A percentile compares a stretch with the other conserved stretches of the same genome.
Conservation (phyloP, 2,329 filamentous ascomycete genomes). For the Capronia americana region DNA sequence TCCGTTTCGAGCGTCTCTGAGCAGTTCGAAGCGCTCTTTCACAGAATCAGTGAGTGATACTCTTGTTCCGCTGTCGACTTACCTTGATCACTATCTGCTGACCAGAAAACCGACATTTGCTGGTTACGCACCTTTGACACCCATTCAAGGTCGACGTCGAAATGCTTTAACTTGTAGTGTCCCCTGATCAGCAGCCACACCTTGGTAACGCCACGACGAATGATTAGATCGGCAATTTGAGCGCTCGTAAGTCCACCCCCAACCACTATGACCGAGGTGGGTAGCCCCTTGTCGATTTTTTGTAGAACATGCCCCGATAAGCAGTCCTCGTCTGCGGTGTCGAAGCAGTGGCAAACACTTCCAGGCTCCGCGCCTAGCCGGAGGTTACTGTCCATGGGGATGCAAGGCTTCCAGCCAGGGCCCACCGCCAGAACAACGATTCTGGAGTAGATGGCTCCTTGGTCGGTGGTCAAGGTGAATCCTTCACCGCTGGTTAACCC, state of each 20-base stretch:
- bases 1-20: constrained; percentile 70
- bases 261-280: constrained; percentile 68
- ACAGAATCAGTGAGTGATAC: constrained; percentile 19
- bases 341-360: constrained; percentile 66
- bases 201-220: constrained; percentile 69
- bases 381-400: constrained; percentile 29
- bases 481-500: constrained; percentile 56
- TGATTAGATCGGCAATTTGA: constrained; percentile 71
- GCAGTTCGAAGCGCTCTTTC: constrained; percentile 68
- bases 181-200: constrained; percentile 74
- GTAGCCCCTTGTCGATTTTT: constrained; percentile 57
- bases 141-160: constrained; percentile 78
- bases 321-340: constrained; percentile 60
- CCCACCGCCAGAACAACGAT: constrained; percentile 74
- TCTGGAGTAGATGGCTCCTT: constrained; percentile 59
- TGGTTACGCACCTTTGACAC: constrained; percentile 82
- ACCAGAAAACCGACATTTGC: constrained; percentile 78
- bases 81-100: constrained; percentile 69
- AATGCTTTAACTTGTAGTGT: constrained; percentile 69
- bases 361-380: constrained; percentile 40
- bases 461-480: constrained; percentile 68
- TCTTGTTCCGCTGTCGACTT: constrained; percentile 1
- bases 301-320: constrained; percentile 60
- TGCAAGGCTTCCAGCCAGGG: constrained; percentile 60
- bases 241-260: constrained; percentile 79